Conservation (phyloP, 805 yeast species). For the Saccharomycopsis babjevae region DNA sequence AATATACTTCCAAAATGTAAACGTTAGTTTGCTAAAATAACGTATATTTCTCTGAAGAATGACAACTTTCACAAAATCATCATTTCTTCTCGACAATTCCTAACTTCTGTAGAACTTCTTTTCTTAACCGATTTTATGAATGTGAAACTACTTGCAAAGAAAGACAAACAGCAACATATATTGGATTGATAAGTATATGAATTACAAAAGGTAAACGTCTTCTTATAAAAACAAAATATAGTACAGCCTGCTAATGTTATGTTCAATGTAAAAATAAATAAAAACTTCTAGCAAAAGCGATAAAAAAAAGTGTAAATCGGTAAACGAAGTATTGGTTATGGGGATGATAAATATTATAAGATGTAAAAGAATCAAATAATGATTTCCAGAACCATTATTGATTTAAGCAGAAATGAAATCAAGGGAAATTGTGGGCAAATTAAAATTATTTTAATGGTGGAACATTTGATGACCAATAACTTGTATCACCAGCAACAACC, state of each 20-base stretch:
- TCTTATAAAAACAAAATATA: neutral
- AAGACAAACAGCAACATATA: too few relatives aligned
- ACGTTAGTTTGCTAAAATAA: too few relatives aligned
- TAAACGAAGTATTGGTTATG: neutral
- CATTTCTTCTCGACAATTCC: too few relatives aligned
- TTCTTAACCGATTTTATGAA: too few relatives aligned
- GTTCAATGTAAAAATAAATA: neutral
- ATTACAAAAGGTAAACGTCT: too few relatives aligned
- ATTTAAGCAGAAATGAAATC: too few relatives aligned
- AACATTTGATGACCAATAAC: slow-evolving; percentile 22
- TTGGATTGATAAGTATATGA: too few relatives aligned
- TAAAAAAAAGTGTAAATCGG: neutral
- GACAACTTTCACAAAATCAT: too few relatives aligned
- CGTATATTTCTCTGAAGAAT: too few relatives aligned
- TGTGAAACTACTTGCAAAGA: too few relatives aligned
- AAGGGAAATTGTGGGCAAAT: neutral
- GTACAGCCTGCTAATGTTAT: neutral
- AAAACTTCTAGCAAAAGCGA: neutral
- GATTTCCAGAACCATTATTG: neutral
- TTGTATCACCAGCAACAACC: slow-evolving; percentile 29
- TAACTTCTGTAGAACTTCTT: too few relatives aligned
- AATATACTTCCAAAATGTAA: too few relatives aligned
- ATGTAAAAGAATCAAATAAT: neutral
- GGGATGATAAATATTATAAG: neutral
- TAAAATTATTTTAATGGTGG: slow-evolving; percentile 4